Evolutionary conservation across 2,329 filamentous ascomycete species (phyloP), one percentile per base, ranked within the genome.

Genomic region (Huntiella savannae): DNA sequence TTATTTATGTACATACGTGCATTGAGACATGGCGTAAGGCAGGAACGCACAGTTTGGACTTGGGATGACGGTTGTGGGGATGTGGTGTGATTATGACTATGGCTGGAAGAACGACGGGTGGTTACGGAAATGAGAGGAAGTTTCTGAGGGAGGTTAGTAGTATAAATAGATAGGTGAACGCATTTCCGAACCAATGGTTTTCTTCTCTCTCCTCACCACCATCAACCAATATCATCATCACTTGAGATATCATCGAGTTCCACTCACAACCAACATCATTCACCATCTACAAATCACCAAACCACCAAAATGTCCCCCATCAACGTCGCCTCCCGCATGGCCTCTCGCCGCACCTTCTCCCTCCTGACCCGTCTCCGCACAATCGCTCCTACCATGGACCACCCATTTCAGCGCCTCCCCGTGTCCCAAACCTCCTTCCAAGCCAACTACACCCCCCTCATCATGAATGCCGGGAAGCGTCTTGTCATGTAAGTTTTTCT

Each of bases 361-460:
- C 53, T 60, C 33, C 52, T 60, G 33, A 51, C 48, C 19, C 50
- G 55, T 15, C 53, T 61, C 52, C 58, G 61, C 47, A 38, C n/a
- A 12, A 56, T 55, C 33, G 56, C 55, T 33, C 59, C 58, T 45
- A 52, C 56, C 33, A 56, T 59, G 52, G 60, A 62, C 50, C 60
- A 63, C 45, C 58, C 60, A 45, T 61, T 61, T 38, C 56, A 60
- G 53, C 56, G 59, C 42, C 50, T 59, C n/a, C 52, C 59, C 34
- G 43, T 52, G n/a, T 52, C 53, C 17, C 55, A 56, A 45, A 53
- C 53, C 50, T 39, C 55, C n/a, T 57, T 57, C 13, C 49, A 46
- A 32, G 53, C 54, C 37, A 57, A 62, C 50, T 63, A 59, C 52
- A 54, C 52, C 37, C 55, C 52, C 46, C 54, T 61, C 49, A 49